phyloP scores from a whole-genome alignment of 1,284 basidiomycete species.

The Fomitopsis palustris region DNA sequence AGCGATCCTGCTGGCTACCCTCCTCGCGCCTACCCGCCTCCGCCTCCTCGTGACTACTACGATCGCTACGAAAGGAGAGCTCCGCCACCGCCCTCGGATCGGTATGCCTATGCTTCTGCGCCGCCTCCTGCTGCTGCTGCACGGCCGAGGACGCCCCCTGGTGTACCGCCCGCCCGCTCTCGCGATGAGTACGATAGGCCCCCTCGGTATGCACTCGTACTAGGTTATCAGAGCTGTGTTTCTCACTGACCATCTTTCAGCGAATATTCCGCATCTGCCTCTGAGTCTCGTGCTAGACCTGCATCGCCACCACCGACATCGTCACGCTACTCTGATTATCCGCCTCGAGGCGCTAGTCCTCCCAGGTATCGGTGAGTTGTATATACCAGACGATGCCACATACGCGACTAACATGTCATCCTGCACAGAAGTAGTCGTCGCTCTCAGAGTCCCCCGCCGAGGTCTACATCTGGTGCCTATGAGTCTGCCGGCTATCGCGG shows the following conservation, averaged over 20 bases:
- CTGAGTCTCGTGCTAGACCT: constrained; percentile 53
- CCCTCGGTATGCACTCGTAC: constrained; percentile 38
- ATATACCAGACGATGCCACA: background rate
- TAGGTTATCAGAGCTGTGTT: background rate
- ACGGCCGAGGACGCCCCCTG: constrained; percentile 46
- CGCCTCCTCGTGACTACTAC: constrained; percentile 47
- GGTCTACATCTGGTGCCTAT: constrained; percentile 34
- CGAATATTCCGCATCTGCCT: constrained; percentile 39
- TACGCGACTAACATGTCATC: background rate
- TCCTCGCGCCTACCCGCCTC: constrained; percentile 42
- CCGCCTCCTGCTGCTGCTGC: constrained; percentile 29
- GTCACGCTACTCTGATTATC: constrained; percentile 55
- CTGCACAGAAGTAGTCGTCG: constrained; percentile 49
- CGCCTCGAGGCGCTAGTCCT: constrained; percentile 37
- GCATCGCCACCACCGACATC: constrained; percentile 43
- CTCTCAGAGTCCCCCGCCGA: constrained; percentile 60
- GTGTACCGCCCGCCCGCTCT: constrained; percentile 31
- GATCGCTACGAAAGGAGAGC: constrained; percentile 61
- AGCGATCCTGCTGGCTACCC: constrained; percentile 35
- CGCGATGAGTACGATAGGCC: constrained; percentile 48
- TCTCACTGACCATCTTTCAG: constrained; percentile 27
- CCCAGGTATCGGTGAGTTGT: constrained; percentile 50
- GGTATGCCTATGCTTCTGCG: constrained; percentile 36
- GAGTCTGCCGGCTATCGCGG: constrained; percentile 34
- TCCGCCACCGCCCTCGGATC: constrained; percentile 35